Evolutionary conservation across 2,329 filamentous ascomycete species (phyloP), one percentile per base, ranked within the genome.

Genomic region (Nectriaceae sp.): DNA sequence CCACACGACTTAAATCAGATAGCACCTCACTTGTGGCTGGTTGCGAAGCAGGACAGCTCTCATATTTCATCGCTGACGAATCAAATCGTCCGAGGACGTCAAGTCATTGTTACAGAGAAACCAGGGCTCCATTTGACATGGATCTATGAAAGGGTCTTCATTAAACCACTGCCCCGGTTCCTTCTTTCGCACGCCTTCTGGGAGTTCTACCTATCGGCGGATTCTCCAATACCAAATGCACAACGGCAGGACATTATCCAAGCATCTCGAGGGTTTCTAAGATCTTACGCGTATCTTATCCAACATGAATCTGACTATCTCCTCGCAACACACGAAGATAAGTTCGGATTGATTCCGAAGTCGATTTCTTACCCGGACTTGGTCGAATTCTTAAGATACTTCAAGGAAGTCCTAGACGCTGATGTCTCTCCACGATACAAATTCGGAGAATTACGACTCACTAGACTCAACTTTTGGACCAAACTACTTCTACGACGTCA

Each of bases 121-220:
- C 64, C 70, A 1, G 62, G 68, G 5, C 56, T 75, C 20, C 73
- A 76, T 44, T 58, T 75, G 3, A 57, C 73, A 8, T 74, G 70
- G 71, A 61, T 66, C 49, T 63, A 69, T 49, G 56, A 68, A 19
- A 52, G 61, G 4, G 70, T 75, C 21, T 73, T 67, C 54, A 57
- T 75, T 59, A 75, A 75, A 47, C 72, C 72, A 0, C 54, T 75
- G 6, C 71, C 71, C 0, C 52, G 53, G 5, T 73, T 66, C 47
- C 64, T 73, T 8, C 62, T 69, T 40, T 64, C 62, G n/a, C 29
- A 53, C 6, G 55, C 55, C 2, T 70, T 73, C 44, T 70, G 65
- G 68, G 37, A 42, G 3, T 66, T 57, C 44, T 45, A 65, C 38
- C 31, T 54, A 15, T 19, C 16, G 13, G 8, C 33, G 8, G n/a